Evolutionary conservation across 768 basidiomycete genomes (phyloP).

Genomic region (Rhodotorula graminis): DNA sequence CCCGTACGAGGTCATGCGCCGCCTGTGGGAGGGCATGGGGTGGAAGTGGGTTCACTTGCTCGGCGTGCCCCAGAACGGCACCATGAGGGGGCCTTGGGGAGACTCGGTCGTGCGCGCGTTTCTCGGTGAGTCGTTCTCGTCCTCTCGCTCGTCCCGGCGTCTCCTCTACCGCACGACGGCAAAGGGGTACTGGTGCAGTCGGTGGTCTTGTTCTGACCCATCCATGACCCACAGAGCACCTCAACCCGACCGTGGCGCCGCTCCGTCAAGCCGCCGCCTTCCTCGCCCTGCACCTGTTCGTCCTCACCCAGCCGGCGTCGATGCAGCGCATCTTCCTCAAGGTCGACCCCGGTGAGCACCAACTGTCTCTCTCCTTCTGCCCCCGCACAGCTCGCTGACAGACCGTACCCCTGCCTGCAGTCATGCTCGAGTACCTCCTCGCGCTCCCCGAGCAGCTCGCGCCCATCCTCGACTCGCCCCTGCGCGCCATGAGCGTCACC

Average conservation of each 20-base stretch:
- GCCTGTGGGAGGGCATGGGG: neutral
- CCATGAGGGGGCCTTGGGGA: neutral
- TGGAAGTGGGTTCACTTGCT: constrained; percentile 3
- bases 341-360: neutral
- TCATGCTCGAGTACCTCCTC: neutral
- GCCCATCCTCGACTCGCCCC: neutral
- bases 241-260: neutral
- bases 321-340: neutral
- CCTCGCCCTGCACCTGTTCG: neutral
- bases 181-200: no score
- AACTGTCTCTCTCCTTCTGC: neutral
- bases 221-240: neutral
- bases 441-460: neutral
- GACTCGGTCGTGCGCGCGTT: neutral
- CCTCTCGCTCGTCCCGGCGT: neutral
- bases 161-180: no score
- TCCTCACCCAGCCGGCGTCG: neutral
- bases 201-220: no score
- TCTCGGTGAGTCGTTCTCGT: neutral
- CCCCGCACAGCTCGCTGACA: neutral
- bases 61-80: neutral
- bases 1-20: neutral
- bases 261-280: neutral
- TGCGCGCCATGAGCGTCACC: neutral
- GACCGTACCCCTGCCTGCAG: neutral